phyloP scores from a whole-genome alignment of 108 stramenopile genomes.

The Craspedostauros australis region DNA sequence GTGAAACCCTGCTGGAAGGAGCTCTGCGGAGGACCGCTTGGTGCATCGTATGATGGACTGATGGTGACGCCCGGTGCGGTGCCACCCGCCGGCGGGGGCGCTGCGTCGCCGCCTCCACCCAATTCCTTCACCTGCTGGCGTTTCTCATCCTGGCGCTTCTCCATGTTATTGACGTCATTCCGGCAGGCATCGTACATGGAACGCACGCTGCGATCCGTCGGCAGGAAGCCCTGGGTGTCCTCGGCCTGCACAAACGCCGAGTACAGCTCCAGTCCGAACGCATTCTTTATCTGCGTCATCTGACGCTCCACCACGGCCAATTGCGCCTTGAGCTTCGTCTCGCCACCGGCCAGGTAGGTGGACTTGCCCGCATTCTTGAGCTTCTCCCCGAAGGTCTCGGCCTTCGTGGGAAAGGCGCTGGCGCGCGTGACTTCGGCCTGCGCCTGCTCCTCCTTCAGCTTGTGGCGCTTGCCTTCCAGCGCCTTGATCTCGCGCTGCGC shows the following conservation, averaged over 20 bases:
- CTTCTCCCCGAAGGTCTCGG: constrained; percentile 54
- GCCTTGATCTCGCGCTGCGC: constrained; percentile 77
- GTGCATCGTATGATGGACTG: no score
- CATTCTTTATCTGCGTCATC: constrained; percentile 64
- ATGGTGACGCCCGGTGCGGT: no score
- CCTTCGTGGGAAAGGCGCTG: constrained; percentile 50
- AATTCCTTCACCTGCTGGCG: constrained; percentile 14
- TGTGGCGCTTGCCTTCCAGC: constrained; percentile 47
- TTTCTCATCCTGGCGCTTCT: constrained; percentile 21
- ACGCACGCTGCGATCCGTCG: constrained; percentile 70
- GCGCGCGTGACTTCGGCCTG: constrained; percentile 48
- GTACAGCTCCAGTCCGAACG: constrained; percentile 63
- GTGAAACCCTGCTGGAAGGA: no score
- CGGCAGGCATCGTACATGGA: constrained; percentile 63
- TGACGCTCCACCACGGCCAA: constrained; percentile 47
- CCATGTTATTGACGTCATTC: constrained; percentile 50
- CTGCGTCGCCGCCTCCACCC: not conserved
- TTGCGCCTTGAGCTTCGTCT: constrained; percentile 67
- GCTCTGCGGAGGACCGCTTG: no score
- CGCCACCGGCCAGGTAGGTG: constrained; percentile 48
- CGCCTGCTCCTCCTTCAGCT: constrained; percentile 48
- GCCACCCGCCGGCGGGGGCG: not conserved
- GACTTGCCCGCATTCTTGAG: constrained; percentile 65
- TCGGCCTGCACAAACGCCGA: constrained; percentile 53
- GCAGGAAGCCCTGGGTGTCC: constrained; percentile 70